phyloP scores from a whole-genome alignment of 352 stramenopile species.

The Nothophytophthora sp. region DNA sequence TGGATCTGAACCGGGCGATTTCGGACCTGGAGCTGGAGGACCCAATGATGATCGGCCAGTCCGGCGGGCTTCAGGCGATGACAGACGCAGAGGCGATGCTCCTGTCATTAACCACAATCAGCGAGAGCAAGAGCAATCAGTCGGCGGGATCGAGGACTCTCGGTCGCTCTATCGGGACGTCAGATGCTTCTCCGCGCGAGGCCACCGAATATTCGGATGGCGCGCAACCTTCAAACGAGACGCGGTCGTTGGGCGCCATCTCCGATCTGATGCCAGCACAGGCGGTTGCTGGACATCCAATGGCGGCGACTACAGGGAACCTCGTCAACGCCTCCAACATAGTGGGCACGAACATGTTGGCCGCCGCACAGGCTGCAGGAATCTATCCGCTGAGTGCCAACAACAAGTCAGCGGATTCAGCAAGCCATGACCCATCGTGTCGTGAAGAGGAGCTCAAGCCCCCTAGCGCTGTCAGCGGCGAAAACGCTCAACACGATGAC shows the following conservation, averaged over 20 bases:
- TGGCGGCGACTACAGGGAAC: not conserved
- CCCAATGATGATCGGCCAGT: constrained; percentile 59
- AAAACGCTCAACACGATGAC: no score
- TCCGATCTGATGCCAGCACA: constrained; percentile 3
- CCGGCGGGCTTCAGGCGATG: constrained; percentile 9
- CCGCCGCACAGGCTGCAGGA: not conserved
- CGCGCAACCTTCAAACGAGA: constrained; percentile 17
- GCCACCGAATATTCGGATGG: constrained; percentile 1
- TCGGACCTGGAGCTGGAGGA: constrained; percentile 69
- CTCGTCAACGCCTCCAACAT: not conserved
- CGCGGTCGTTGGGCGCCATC: constrained; percentile 24
- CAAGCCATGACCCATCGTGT: not conserved
- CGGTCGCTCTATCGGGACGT: no score
- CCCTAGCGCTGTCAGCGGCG: no score
- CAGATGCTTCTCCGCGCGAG: no score
- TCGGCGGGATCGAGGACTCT: constrained; percentile 18
- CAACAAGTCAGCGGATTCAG: no score
- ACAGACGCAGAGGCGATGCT: constrained; percentile 21
- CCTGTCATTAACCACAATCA: constrained; percentile 25
- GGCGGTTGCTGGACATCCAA: not conserved
- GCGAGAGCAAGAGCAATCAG: constrained; percentile 24
- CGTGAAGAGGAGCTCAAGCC: not conserved
- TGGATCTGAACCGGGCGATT: constrained; percentile 62
- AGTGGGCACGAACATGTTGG: not conserved
- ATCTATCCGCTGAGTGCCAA: not conserved